Base-by-base conservation (phyloP, 2,329 filamentous ascomycete species). In the Seiridium unicorne region DNA sequence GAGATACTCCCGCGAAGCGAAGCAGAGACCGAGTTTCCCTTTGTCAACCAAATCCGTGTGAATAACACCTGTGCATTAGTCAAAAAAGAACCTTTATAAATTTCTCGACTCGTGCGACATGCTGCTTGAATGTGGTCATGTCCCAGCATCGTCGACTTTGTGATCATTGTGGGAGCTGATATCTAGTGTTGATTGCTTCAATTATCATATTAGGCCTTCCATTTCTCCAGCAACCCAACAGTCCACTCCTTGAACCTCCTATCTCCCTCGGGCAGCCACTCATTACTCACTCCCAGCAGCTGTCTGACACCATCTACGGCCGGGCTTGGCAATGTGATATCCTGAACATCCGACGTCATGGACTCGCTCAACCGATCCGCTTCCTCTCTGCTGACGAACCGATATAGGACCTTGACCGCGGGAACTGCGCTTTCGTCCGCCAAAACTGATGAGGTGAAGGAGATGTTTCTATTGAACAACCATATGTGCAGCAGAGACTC, bases 181-280 rank as follows among this genome's bases (percentile, higher is more conserved):
- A 26, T 26, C 18, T 26, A 26, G 18, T 2, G 1, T 31, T 49
- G 5, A 2, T 46, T 10, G 26, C 47, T 4, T 8, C 31, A 5
- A 10, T 49, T 5, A 49, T 8, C 18, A 8, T 42, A 42, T 42
- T 35, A n/a, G n/a, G 7, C 36, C 8, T 44, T 40, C 73, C 83
- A 88, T 61, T 82, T 76, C 63, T 82, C 79, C 61, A 92, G 68
- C 18, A 92, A 70, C 2, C 87, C 88, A 4, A 92, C 86, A 34
- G 81, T 80, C 89, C 89, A 92, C n/a, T 81, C 83, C 68, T 84
- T 79, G 64, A 90, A 89, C 35, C 66, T 74, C 59, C 85, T 79
- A 61, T 88, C 84, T 7, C 76, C 76, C 0, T 65, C 69, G 1
- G 89, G 89, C 7, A 92, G 69, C 13, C 86, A 68, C 3, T 62